Evolutionary conservation across 78 protist genomes (phyloP), one percentile per base, ranked within the genome.

Genomic region (Mantamonas sphyraenae): DNA sequence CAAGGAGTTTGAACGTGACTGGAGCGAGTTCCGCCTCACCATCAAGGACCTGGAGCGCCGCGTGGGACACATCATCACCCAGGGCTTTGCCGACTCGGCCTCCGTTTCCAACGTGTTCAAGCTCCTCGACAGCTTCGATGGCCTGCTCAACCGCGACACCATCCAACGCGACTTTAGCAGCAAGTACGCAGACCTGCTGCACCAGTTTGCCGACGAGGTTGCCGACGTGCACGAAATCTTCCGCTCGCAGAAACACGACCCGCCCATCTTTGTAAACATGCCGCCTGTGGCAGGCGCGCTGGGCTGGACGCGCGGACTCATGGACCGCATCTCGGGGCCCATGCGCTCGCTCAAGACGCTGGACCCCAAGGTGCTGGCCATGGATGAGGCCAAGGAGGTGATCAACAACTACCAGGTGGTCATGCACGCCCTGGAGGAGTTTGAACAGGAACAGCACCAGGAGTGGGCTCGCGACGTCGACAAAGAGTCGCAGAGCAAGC

Each of bases 221-320:
- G 42, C 40, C 56, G 66, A 34, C 0, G 80, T 68, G 43, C 65
- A 72, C 37, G 66, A 59, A 38, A 10, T 43, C 59, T 68, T 60
- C 47, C 33, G 63, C 31, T 2, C 17, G 28, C 35, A 56, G 56
- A 3, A n/a, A 42, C 17, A 2, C 37, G n/a, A 75, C 45, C 87
- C 88, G 20, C 92, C 82, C 22, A 24, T 77, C 42, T 30, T 51
- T 58, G 5, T 5, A 70, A 82, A 81, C 71, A 26, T 64, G 72
- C 85, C 92, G 26, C 80, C 79, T 1, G 58, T 65, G 17, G 57
- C 82, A 10, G 92, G 92, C 20, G 65, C 77, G 22, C 60, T 86
- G 40, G 2, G 10, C 24, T 81, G 85, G 88, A 7, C 28, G 20
- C n/a, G 64, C 35, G 77, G 74, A 17, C 75, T 82, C n/a, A 35